A percentile compares a stretch with the other conserved stretches of the same genome.
These are phyloP conservation scores for Saturnispora halmiae DNA, from an alignment of 805 yeast genomes.

Conservation along the genomic window DNA sequence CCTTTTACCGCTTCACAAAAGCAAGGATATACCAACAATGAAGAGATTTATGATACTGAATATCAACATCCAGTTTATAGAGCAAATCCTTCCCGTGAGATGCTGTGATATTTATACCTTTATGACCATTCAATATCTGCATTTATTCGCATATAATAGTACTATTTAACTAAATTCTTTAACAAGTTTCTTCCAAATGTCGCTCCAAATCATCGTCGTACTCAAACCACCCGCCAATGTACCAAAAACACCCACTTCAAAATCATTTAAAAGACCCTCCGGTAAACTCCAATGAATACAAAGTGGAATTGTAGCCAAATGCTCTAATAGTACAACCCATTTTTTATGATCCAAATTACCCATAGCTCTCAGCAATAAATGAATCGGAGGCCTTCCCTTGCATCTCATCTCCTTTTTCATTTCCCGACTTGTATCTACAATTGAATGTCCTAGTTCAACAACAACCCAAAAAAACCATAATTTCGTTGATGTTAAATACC, in stretches of 20 bases:
- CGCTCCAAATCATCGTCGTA: conserved; percentile 19
- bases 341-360: conserved; percentile 9
- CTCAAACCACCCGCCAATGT: conserved; percentile 20
- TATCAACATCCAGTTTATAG: not conserved
- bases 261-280: conserved; percentile 27
- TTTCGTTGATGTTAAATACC: conserved; percentile 26
- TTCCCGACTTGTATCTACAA: conserved; percentile 1
- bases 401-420: not conserved
- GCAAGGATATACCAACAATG: not conserved
- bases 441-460: conserved; percentile 23
- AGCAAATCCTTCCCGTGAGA: conserved; percentile 2
- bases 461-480: conserved; percentile 31
- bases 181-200: conserved; percentile 13
- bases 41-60: not conserved
- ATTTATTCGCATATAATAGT: too few relatives aligned
- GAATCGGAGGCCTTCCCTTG: not conserved
- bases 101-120: conserved; percentile 4
- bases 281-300: conserved; percentile 31
- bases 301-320: conserved; percentile 29
- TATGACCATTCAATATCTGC: not conserved
- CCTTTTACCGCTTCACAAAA: not conserved
- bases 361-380: conserved; percentile 1
- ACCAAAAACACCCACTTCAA: conserved; percentile 30
- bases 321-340: conserved; percentile 20
- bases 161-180: conserved; percentile 4